These are phyloP conservation scores for Colletotrichum higginsianum DNA, from an alignment of 2,329 filamentous ascomycete genomes.

Conservation along the genomic window DNA sequence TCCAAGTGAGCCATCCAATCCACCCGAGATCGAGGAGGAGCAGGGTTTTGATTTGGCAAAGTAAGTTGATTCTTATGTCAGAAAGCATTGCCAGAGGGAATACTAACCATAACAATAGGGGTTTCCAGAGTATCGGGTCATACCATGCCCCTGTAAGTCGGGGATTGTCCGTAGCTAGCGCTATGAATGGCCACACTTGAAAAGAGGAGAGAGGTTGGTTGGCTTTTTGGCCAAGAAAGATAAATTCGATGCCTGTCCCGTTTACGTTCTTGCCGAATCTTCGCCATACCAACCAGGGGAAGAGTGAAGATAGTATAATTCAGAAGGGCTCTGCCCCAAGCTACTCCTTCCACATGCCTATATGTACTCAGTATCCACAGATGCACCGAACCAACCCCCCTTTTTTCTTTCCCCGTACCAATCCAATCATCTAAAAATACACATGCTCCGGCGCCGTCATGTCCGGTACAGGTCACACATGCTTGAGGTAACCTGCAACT, in stretches of 20 bases:
- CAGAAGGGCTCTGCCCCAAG: slow-evolving; percentile 14
- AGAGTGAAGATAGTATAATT: slow-evolving; percentile 41
- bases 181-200: slow-evolving; percentile 51
- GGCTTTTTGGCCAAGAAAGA: neutral
- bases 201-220: neutral
- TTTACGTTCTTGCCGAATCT: neutral
- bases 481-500: neutral
- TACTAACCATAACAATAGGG: slow-evolving; percentile 59
- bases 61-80: slow-evolving; percentile 54
- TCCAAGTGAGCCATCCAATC: slow-evolving; percentile 44
- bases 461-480: neutral
- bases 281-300: neutral
- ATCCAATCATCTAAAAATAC: slow-evolving; percentile 30
- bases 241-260: slow-evolving; percentile 3
- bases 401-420: slow-evolving; percentile 5
- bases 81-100: neutral
- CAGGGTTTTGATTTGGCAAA: slow-evolving; percentile 72
- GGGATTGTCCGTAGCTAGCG: slow-evolving; percentile 60
- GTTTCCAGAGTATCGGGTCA: slow-evolving; percentile 76
- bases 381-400: slow-evolving; percentile 16
- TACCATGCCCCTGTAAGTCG: slow-evolving; percentile 71
- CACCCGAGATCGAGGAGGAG: slow-evolving; percentile 61
- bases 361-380: slow-evolving; percentile 17
- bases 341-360: slow-evolving; percentile 14
- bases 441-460: slow-evolving; percentile 19